Conservation (phyloP, 2,329 filamentous ascomycete species). For the Trichoderma sp. region DNA sequence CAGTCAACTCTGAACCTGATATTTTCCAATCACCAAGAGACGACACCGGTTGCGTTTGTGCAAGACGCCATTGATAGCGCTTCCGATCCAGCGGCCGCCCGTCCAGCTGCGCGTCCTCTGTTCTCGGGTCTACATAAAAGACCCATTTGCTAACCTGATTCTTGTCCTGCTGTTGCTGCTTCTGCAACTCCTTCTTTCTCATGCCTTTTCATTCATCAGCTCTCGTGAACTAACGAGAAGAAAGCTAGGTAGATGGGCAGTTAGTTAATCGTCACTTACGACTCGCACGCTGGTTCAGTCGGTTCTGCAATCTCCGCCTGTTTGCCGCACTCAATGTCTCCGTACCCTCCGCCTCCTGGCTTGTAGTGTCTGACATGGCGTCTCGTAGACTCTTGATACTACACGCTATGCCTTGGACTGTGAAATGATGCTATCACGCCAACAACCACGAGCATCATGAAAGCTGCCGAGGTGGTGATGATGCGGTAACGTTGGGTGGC, state of each 20-base stretch:
- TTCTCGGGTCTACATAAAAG: slow-evolving; percentile 6
- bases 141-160: slow-evolving; percentile 6
- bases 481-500: not conserved
- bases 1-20: not conserved
- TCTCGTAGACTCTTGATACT: not conserved
- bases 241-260: not conserved
- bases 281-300: slow-evolving; percentile 21
- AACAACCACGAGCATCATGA: not conserved
- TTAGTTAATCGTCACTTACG: slow-evolving; percentile 7
- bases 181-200: not conserved
- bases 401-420: not conserved
- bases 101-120: not conserved
- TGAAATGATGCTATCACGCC: not conserved
- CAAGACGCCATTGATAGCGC: not conserved
- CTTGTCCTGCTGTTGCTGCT: not conserved
- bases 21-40: not conserved
- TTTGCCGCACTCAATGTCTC: not conserved
- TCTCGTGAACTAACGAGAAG: not conserved
- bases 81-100: not conserved
- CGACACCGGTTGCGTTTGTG: not conserved
- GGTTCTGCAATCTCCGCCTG: slow-evolving; percentile 21
- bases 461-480: not conserved
- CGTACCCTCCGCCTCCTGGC: not conserved
- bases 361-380: not conserved
- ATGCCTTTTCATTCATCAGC: not conserved